Percentiles rank a stretch among this genome's conserved stretches.
Evolutionary conservation across 1,139 yeast species (phyloP).

Genomic region (Taphrina pruni): DNA sequence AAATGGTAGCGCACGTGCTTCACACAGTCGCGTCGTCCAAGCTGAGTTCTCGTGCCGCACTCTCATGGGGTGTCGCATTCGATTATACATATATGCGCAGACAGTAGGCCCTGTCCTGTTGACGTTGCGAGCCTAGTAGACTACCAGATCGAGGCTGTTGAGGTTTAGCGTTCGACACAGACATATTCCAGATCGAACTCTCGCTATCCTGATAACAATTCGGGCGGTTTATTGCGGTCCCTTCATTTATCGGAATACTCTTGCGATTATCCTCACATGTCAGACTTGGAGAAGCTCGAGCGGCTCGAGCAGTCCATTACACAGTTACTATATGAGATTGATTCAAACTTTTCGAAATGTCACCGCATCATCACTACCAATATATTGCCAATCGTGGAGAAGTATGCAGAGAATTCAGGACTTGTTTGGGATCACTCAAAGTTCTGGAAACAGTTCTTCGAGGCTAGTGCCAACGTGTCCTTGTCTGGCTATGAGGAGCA

Average conservation of each 20-base stretch:
- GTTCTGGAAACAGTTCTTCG: slow-evolving; percentile 78
- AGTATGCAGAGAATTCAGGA: slow-evolving; percentile 62
- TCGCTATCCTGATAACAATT: too few relatives aligned
- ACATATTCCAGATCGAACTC: too few relatives aligned
- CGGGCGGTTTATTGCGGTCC: too few relatives aligned
- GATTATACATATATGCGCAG: neutral
- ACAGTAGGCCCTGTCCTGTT: neutral
- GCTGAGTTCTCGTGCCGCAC: slow-evolving; percentile 5
- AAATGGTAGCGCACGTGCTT: neutral
- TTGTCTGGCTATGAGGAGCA: slow-evolving; percentile 64
- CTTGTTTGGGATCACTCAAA: slow-evolving; percentile 60
- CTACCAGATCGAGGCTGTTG: too few relatives aligned
- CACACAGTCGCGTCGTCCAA: slow-evolving; percentile 5
- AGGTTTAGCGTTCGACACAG: too few relatives aligned
- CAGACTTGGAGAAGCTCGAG: slow-evolving; percentile 56
- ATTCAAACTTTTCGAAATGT: slow-evolving; percentile 68
- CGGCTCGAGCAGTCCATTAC: slow-evolving; percentile 82
- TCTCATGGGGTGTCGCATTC: neutral
- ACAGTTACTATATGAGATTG: slow-evolving; percentile 76
- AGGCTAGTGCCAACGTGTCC: slow-evolving; percentile 74
- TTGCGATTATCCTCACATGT: neutral
- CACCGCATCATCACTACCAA: slow-evolving; percentile 67
- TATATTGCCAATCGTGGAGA: slow-evolving; percentile 66
- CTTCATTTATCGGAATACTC: neutral
- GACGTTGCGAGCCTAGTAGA: neutral